A percentile compares a stretch with the other conserved stretches of the same genome.
Conservation (phyloP, 257 asterid genomes). For the Fraxinus excelsior region DNA sequence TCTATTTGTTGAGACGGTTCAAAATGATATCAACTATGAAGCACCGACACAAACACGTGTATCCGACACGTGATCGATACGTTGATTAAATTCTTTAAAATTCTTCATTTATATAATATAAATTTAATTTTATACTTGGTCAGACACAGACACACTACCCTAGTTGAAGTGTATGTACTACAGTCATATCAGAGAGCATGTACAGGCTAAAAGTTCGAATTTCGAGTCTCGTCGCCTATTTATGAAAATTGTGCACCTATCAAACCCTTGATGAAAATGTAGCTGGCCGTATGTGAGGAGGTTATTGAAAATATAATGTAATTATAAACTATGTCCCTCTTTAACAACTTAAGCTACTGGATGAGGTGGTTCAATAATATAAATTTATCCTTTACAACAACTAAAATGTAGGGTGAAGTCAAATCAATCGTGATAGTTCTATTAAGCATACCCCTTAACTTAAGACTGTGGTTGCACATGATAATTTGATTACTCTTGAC, state of each 20-base stretch:
- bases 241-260: neutral
- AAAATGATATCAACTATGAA: neutral
- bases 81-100: too few relatives aligned
- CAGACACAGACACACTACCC: too few relatives aligned
- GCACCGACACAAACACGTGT: too few relatives aligned
- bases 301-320: neutral
- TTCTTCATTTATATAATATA: too few relatives aligned
- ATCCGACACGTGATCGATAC: too few relatives aligned
- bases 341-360: neutral
- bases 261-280: neutral
- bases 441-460: neutral
- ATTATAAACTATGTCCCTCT: neutral
- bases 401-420: neutral
- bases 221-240: neutral
- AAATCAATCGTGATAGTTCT: neutral
- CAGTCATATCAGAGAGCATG: too few relatives aligned
- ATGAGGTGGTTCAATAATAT: neutral
- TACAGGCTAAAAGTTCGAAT: neutral
- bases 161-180: too few relatives aligned
- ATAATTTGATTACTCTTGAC: neutral
- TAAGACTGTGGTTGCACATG: neutral
- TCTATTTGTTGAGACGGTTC: neutral
- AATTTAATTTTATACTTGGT: too few relatives aligned
- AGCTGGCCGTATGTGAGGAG: neutral
- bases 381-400: neutral